Base-by-base conservation (phyloP, 2,329 filamentous ascomycete species). In the Aspergillus ruber region DNA sequence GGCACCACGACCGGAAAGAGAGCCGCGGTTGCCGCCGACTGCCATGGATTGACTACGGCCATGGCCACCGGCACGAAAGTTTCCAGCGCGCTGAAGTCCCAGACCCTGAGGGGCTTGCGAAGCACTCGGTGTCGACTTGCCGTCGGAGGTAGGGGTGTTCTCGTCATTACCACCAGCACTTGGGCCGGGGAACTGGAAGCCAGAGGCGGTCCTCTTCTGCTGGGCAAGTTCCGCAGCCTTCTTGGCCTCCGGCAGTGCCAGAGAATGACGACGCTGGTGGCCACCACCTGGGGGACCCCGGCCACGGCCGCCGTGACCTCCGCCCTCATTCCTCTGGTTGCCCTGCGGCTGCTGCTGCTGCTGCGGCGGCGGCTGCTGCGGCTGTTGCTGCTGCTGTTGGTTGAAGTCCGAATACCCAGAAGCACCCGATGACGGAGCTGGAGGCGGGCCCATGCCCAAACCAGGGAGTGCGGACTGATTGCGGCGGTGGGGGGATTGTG, bases 391-490 rank as follows among this genome's bases (percentile, higher is more conserved):
- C 50, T 63, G 57, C 68, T 72, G 82, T 75, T 84, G 75, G 58
- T 85, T 85, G 67, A 88, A 90, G 59, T 91, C 90, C 56, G 84
- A 84, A 73, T 93, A 95, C 47, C 88, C 89, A 48, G 91, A 87
- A 45, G 90, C 83, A 55, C 84, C 85, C 32, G 91, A 90, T 20
- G 93, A 94, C 15, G 93, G 95, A 52, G 93, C 93, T 48, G 93
- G 91, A 15, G 90, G 90, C 50, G 90, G 87, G 20, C 88, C 89
- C 82, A 95, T 87, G 52, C 85, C 83, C 80, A 96, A 89, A 62
- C 89, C 93, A 44, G 93, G 90, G 57, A 97, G 80, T 65, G 91
- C 91, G 67, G 93, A 97, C 74, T 96, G 91, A 77, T 97, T 97
- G 75, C 93, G 90, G 70, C 93, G 90, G 79, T 98, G 93, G 70